These are phyloP conservation scores for Penicillium cataractarum DNA, from an alignment of 495 filamentous ascomycete species.

Conservation along the genomic window DNA sequence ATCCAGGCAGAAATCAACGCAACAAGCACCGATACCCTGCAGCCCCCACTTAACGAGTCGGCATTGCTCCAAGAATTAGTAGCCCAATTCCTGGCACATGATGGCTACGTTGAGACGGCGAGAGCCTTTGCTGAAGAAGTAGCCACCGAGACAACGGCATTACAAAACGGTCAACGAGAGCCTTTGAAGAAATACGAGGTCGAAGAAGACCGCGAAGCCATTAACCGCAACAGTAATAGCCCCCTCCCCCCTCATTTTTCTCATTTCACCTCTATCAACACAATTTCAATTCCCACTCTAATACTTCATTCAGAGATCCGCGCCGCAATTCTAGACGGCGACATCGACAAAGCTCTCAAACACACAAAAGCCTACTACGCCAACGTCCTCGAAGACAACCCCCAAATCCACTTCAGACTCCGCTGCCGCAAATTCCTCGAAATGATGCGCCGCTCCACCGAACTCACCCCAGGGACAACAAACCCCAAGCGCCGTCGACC, in stretches of 20 bases:
- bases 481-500: conserved; percentile 41
- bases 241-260: neutral
- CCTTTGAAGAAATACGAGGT: conserved; percentile 66
- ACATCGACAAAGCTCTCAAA: conserved; percentile 88
- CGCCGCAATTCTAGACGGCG: conserved; percentile 85
- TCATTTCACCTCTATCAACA: conserved; percentile 2
- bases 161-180: conserved; percentile 58
- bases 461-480: conserved; percentile 50
- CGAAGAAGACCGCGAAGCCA: conserved; percentile 85
- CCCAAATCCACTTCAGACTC: conserved; percentile 88
- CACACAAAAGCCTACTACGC: conserved; percentile 80
- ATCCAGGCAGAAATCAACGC: conserved; percentile 59
- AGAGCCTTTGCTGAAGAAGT: conserved; percentile 87
- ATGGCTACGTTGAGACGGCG: conserved; percentile 96
- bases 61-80: conserved; percentile 81
- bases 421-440: conserved; percentile 92
- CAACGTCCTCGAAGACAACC: conserved; percentile 78
- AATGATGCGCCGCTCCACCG: conserved; percentile 84
- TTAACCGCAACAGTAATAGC: conserved; percentile 76
- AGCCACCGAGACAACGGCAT: conserved; percentile 65
- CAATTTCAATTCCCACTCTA: neutral
- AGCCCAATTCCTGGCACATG: conserved; percentile 88
- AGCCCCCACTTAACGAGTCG: conserved; percentile 70
- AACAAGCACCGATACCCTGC: conserved; percentile 57
- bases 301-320: conserved; percentile 68